A percentile compares a stretch with the other conserved stretches of the same genome.
Conservation (phyloP, 495 filamentous ascomycete species). For the Barbatosphaeria neglecta region DNA sequence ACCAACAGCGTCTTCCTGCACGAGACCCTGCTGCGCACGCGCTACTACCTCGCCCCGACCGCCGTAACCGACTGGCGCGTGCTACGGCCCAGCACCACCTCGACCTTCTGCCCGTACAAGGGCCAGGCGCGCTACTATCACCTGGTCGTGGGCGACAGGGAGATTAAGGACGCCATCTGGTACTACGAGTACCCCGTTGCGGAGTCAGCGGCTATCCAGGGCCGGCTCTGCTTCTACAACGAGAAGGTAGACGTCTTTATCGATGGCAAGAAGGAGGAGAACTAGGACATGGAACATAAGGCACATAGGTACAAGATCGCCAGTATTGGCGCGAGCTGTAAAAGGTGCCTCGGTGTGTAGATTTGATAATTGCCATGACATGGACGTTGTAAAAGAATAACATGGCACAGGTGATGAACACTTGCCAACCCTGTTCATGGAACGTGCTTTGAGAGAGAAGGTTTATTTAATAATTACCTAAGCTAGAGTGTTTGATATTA, state of each 20-base stretch:
- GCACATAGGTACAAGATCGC: no score
- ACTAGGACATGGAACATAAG: background rate
- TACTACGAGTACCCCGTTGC: conserved; percentile 40
- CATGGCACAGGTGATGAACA: no score
- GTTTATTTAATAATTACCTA: no score
- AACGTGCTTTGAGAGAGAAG: no score
- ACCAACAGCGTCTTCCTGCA: conserved; percentile 26
- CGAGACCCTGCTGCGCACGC: conserved; percentile 37
- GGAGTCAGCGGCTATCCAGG: conserved; percentile 35
- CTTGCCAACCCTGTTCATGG: no score
- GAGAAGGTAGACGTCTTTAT: conserved; percentile 47
- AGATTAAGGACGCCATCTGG: conserved; percentile 39
- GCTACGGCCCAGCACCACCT: conserved; percentile 28
- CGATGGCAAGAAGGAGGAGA: conserved; percentile 28
- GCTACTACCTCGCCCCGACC: conserved; percentile 42
- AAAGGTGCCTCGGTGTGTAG: no score
- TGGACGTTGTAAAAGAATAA: no score
- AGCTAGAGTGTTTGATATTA: no score
- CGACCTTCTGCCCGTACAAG: conserved; percentile 45
- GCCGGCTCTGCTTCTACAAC: conserved; percentile 46
- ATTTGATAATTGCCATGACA: no score
- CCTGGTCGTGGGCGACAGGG: conserved; percentile 8
- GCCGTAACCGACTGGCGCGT: conserved; percentile 20
- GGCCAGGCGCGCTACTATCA: conserved; percentile 41
- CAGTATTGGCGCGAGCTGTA: no score